phyloP scores from a whole-genome alignment of 306 rosid species.

The Chamaecrista fasciculata region DNA sequence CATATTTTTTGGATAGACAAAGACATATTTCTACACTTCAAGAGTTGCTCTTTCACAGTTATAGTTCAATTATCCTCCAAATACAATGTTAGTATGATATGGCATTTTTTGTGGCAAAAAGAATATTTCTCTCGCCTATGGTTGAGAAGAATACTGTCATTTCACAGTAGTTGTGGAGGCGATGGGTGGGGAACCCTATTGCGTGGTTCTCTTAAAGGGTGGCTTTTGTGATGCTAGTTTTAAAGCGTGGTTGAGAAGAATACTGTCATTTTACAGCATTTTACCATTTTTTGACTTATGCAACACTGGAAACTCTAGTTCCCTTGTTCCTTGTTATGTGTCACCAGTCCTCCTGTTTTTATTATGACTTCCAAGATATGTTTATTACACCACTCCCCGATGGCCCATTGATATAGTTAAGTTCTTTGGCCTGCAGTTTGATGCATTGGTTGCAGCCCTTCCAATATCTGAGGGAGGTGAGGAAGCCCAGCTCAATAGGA shows the following conservation, averaged over 20 bases:
- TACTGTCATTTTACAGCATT: too few relatives aligned
- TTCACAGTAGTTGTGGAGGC: not conserved
- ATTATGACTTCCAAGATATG: not conserved
- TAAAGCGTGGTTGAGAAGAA: too few relatives aligned
- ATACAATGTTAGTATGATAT: not conserved
- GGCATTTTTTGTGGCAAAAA: not conserved
- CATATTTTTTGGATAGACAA: not conserved
- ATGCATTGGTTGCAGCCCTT: slow-evolving; percentile 74
- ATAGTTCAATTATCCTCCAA: not conserved
- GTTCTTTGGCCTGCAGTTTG: slow-evolving; percentile 52
- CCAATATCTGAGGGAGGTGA: slow-evolving; percentile 72
- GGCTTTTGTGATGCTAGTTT: not conserved
- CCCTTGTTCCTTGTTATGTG: not conserved
- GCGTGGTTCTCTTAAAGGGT: slow-evolving; percentile 2
- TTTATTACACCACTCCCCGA: slow-evolving; percentile 8
- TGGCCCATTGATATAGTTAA: slow-evolving; percentile 5
- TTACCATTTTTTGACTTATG: not conserved
- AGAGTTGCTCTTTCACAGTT: not conserved
- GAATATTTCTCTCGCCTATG: not conserved
- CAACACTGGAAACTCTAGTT: not conserved
- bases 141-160: not conserved
- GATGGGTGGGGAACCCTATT: not conserved
- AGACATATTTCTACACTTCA: not conserved
- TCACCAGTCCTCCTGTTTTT: not conserved
- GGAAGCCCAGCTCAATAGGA: slow-evolving; percentile 73